Conservation (phyloP, 2,329 filamentous ascomycete species). For the Dendrostoma leiphaemia region DNA sequence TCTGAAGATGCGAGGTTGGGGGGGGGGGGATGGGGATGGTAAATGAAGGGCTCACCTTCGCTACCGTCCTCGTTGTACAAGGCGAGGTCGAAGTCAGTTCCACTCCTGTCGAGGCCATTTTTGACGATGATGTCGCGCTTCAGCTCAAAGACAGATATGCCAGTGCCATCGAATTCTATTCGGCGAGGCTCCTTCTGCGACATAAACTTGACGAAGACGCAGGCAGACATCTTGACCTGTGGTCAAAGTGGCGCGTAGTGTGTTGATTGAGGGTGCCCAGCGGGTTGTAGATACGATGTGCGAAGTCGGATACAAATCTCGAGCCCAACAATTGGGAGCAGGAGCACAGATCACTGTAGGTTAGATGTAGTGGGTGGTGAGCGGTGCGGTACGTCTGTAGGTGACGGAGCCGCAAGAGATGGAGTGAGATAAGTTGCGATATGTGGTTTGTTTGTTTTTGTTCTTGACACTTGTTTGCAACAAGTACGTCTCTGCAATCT, state of each 20-base stretch:
- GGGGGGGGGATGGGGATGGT: background rate
- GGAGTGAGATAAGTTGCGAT: slow-evolving; percentile 14
- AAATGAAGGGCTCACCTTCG: slow-evolving; percentile 67
- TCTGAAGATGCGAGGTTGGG: background rate
- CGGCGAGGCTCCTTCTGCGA: slow-evolving; percentile 93
- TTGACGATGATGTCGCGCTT: slow-evolving; percentile 98
- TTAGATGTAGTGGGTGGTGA: slow-evolving; percentile 19
- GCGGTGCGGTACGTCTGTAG: slow-evolving; percentile 2
- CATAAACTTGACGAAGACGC: slow-evolving; percentile 99
- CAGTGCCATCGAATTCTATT: slow-evolving; percentile 95
- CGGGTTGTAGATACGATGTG: slow-evolving; percentile 13
- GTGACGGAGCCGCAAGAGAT: slow-evolving; percentile 9
- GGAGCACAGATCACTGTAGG: slow-evolving; percentile 13
- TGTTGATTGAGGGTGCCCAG: background rate
- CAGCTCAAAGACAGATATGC: slow-evolving; percentile 96
- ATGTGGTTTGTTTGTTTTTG: slow-evolving; percentile 21
- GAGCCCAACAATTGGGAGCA: background rate
- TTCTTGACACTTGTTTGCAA: slow-evolving; percentile 21
- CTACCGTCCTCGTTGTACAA: slow-evolving; percentile 91
- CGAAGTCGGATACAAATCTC: slow-evolving; percentile 10
- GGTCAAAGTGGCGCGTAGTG: slow-evolving; percentile 9
- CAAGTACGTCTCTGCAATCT: slow-evolving; percentile 20
- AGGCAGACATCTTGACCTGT: slow-evolving; percentile 75
- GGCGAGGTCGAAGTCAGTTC: slow-evolving; percentile 91
- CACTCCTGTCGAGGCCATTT: slow-evolving; percentile 82